Evolutionary conservation across 169 alveolate genomes (phyloP).

Genomic region (Cryptosporidium parvum): DNA sequence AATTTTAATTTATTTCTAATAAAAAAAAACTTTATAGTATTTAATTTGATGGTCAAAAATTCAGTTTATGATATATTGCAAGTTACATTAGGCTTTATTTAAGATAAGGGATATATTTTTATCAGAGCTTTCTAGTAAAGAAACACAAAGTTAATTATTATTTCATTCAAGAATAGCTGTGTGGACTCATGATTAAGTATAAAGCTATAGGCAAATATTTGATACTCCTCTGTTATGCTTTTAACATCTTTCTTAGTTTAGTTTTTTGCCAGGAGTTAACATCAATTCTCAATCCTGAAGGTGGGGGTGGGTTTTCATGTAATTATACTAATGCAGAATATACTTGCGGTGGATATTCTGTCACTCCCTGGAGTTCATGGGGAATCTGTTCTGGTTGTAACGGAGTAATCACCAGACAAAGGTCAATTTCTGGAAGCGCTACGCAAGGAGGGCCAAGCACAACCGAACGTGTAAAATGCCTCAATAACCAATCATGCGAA

Average conservation of each 20-base stretch:
- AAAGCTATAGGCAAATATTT: background rate
- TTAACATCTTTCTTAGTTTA: background rate
- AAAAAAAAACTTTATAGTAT: background rate
- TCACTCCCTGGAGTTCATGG: conserved; percentile 57
- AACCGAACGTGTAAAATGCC: conserved; percentile 17
- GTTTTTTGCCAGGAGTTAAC: conserved; percentile 14
- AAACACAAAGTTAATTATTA: background rate
- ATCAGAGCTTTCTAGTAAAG: background rate
- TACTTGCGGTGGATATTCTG: conserved; percentile 6
- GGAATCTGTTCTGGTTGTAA: conserved; percentile 40
- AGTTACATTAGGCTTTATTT: background rate
- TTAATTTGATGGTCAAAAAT: background rate
- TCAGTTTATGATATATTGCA: background rate
- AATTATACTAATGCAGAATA: background rate
- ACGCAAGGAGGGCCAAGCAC: background rate
- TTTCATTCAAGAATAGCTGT: background rate
- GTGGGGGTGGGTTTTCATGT: conserved; percentile 39
- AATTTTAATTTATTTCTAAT: background rate
- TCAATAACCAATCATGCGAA: conserved; percentile 42
- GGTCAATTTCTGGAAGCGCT: background rate
- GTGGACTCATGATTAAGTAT: background rate
- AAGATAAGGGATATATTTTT: background rate
- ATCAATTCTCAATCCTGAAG: conserved; percentile 48
- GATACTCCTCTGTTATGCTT: background rate
- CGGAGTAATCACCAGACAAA: conserved; percentile 12